Evolutionary conservation across 2,329 filamentous ascomycete genomes (phyloP).

Genomic region (Sporothrix brasiliensis): DNA sequence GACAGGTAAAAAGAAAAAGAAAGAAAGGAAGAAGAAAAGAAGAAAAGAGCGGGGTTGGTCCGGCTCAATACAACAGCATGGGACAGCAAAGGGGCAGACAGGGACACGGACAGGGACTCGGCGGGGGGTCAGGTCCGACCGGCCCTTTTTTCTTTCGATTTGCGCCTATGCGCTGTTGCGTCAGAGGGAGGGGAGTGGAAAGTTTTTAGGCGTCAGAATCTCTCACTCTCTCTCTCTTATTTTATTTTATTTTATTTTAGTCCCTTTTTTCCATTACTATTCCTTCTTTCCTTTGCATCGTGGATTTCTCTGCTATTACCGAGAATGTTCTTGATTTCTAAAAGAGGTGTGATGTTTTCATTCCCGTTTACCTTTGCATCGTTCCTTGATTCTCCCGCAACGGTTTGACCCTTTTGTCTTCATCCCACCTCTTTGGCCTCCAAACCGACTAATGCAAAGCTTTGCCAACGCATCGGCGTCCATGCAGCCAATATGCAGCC

Average conservation of each 20-base stretch:
- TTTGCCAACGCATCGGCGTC: constrained; percentile 21
- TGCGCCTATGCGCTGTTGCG: constrained; percentile 11
- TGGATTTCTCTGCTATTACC: too few relatives aligned
- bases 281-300: not conserved
- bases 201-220: not conserved
- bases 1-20: not conserved
- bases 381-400: not conserved
- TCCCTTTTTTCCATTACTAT: too few relatives aligned
- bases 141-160: constrained; percentile 14
- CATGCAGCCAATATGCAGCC: not conserved
- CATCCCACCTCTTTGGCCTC: not conserved
- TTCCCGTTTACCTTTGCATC: not conserved
- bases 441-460: not conserved
- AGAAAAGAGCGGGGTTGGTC: not conserved
- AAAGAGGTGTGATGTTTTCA: not conserved
- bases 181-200: constrained; percentile 12
- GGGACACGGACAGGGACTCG: not conserved
- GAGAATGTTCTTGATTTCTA: too few relatives aligned
- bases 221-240: too few relatives aligned
- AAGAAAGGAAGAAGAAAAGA: not conserved
- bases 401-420: not conserved
- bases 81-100: not conserved
- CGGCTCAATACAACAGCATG: not conserved
- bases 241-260: too few relatives aligned
- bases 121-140: constrained; percentile 16